phyloP scores from a whole-genome alignment of 805 yeast species.

The Wickerhamiella shivajii region DNA sequence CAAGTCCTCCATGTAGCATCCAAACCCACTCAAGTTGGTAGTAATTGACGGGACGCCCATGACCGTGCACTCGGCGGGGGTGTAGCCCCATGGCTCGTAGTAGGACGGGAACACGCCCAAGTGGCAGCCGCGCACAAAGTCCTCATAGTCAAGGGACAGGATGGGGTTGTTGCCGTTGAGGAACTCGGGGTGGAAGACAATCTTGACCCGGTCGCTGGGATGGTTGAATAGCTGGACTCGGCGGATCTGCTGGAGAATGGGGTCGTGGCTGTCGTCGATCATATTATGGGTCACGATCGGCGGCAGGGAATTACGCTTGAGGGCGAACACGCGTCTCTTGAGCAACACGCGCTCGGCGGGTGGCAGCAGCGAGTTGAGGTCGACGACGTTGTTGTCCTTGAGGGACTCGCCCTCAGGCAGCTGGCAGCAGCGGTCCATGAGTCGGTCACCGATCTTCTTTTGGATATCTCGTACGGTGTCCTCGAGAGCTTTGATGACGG shows the following conservation, averaged over 20 bases:
- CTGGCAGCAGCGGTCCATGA: conserved; percentile 78
- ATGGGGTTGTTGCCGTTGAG: conserved; percentile 90
- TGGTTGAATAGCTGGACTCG: conserved; percentile 81
- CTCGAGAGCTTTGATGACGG: conserved; percentile 84
- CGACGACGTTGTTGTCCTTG: conserved; percentile 25
- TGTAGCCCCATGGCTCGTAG: conserved; percentile 99
- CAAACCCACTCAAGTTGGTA: conserved; percentile 90
- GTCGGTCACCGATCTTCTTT: conserved; percentile 66
- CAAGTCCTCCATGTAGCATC: conserved; percentile 96
- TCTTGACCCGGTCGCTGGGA: conserved; percentile 82
- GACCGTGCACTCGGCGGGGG: conserved; percentile 98
- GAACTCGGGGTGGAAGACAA: conserved; percentile 95
- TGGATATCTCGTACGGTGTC: conserved; percentile 81
- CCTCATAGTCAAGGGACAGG: conserved; percentile 86
- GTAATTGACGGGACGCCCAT: conserved; percentile 99
- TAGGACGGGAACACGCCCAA: conserved; percentile 97
- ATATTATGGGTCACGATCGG: conserved; percentile 96
- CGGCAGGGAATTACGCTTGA: conserved; percentile 78
- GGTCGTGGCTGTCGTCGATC: conserved; percentile 84
- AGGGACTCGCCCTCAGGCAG: conserved; percentile 25
- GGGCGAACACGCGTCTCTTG: conserved; percentile 84
- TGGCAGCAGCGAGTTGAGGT: conserved; percentile 68
- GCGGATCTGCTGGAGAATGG: conserved; percentile 81
- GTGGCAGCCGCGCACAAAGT: conserved; percentile 95
- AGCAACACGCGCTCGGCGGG: conserved; percentile 78